Percentiles rank a stretch among this genome's conserved stretches.
Conservation (phyloP, 139 green algal species). For the Pleodorina starrii region DNA sequence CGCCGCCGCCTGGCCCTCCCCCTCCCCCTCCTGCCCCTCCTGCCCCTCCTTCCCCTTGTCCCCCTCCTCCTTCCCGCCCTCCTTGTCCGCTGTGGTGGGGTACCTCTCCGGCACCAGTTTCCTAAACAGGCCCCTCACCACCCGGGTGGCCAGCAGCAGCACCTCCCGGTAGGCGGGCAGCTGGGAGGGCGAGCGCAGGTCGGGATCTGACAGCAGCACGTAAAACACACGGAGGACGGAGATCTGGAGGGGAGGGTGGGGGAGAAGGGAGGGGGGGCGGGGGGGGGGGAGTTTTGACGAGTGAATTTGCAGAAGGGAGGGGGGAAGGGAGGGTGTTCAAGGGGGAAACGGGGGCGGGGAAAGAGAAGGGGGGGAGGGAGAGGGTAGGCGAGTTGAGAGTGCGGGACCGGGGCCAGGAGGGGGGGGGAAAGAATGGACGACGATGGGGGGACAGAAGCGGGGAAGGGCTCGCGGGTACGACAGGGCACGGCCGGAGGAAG, state of each 20-base stretch:
- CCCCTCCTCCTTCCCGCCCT: not conserved
- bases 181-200: slow-evolving; percentile 52
- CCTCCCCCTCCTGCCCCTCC: too few species aligned
- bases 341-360: too few species aligned
- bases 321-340: too few species aligned
- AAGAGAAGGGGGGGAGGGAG: too few species aligned
- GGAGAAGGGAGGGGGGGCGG: not conserved
- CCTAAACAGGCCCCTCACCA: slow-evolving; percentile 72
- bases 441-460: too few species aligned
- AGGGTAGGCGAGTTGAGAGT: too few species aligned
- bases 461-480: too few species aligned
- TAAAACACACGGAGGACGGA: slow-evolving; percentile 85
- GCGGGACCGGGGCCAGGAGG: too few species aligned
- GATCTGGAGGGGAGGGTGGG: slow-evolving; percentile 65
- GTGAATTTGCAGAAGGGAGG: not conserved
- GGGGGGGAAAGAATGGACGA: too few species aligned
- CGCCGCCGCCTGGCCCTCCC: not conserved
- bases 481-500: too few species aligned
- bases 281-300: not conserved
- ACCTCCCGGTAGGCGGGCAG: slow-evolving; percentile 58
- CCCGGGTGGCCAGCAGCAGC: slow-evolving; percentile 63
- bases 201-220: slow-evolving; percentile 70
- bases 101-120: slow-evolving; percentile 56
- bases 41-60: not conserved
- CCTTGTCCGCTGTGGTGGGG: not conserved